A percentile compares a stretch with the other conserved stretches of the same genome.
Conservation (phyloP, 805 yeast genomes). For the Pichia paraexigua region DNA sequence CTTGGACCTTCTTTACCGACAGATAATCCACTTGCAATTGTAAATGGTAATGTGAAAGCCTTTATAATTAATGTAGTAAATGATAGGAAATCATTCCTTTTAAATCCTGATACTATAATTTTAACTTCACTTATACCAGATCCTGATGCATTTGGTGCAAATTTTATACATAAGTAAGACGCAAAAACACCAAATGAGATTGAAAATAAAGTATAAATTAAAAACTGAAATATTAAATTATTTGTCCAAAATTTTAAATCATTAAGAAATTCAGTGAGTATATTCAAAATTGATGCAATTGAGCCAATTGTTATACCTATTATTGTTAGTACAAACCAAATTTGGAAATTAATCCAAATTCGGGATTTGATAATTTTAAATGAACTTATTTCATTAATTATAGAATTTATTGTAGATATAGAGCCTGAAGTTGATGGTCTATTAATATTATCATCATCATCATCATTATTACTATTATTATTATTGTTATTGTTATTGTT, state of each 20-base stretch:
- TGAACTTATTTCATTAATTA: slow-evolving; percentile 9
- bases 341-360: slow-evolving; percentile 32
- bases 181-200: slow-evolving; percentile 55
- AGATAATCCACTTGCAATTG: slow-evolving; percentile 87
- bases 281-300: slow-evolving; percentile 74
- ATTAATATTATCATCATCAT: not conserved
- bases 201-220: slow-evolving; percentile 52
- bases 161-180: slow-evolving; percentile 56
- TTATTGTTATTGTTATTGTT: no score
- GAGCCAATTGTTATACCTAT: slow-evolving; percentile 76
- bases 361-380: slow-evolving; percentile 8
- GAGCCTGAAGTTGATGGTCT: slow-evolving; percentile 13
- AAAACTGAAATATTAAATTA: slow-evolving; percentile 39
- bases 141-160: slow-evolving; percentile 92
- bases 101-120: slow-evolving; percentile 87
- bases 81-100: slow-evolving; percentile 66
- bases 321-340: slow-evolving; percentile 66
- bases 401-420: slow-evolving; percentile 10
- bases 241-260: slow-evolving; percentile 64
- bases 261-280: slow-evolving; percentile 81
- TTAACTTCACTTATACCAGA: slow-evolving; percentile 97
- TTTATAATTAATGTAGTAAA: slow-evolving; percentile 68
- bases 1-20: slow-evolving; percentile 98
- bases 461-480: no score
- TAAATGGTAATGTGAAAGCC: slow-evolving; percentile 74